These are phyloP conservation scores for Aquanectria penicillioides DNA, from an alignment of 2,329 filamentous ascomycete species.

Conservation along the genomic window DNA sequence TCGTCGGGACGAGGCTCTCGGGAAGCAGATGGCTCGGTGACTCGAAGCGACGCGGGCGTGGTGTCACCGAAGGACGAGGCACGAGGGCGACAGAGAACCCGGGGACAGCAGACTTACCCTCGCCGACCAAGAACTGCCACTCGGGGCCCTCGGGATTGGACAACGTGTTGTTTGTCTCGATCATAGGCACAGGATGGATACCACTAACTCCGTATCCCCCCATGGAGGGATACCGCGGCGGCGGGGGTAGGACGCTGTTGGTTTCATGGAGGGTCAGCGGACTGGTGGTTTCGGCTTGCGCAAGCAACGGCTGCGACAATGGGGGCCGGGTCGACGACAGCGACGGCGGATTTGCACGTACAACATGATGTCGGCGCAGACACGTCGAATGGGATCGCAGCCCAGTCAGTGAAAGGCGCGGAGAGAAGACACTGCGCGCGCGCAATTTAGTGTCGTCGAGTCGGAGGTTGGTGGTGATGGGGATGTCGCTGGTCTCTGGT, in stretches of 20 bases:
- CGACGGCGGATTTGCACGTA: slow-evolving; percentile 27
- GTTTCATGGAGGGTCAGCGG: slow-evolving; percentile 35
- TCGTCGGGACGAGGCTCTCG: neutral
- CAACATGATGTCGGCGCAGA: slow-evolving; percentile 37
- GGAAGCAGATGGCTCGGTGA: neutral
- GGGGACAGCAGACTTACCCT: slow-evolving; percentile 66
- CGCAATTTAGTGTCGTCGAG: neutral
- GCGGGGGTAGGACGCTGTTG: slow-evolving; percentile 82
- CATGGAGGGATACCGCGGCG: slow-evolving; percentile 82
- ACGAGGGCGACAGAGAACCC: neutral
- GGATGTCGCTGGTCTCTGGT: neutral
- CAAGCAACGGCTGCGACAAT: slow-evolving; percentile 20
- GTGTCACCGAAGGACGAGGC: slow-evolving; percentile 10
- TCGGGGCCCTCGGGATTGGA: slow-evolving; percentile 83
- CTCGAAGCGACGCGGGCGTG: neutral
- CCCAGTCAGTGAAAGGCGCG: neutral
- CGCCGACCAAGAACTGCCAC: slow-evolving; percentile 90
- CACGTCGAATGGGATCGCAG: neutral
- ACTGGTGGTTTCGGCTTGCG: slow-evolving; percentile 5
- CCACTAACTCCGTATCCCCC: slow-evolving; percentile 76
- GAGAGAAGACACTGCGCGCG: neutral
- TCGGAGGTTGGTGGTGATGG: slow-evolving; percentile 1
- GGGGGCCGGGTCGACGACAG: neutral
- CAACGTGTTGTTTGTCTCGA: slow-evolving; percentile 94
- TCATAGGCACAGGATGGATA: slow-evolving; percentile 75